These are phyloP conservation scores for Viola odorata DNA, from an alignment of 345 rosid genomes.

Conservation along the genomic window DNA sequence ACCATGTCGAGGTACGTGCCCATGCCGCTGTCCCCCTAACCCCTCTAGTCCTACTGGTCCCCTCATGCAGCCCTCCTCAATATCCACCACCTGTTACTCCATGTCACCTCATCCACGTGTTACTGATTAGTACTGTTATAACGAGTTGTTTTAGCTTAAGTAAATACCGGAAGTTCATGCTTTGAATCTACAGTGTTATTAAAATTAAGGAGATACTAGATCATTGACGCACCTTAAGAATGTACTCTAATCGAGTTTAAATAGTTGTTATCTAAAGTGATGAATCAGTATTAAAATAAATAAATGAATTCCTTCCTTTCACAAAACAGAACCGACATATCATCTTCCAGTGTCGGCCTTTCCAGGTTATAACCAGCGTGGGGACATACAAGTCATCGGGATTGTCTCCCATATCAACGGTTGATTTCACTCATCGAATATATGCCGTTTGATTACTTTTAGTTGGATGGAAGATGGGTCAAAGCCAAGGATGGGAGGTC, in stretches of 20 bases:
- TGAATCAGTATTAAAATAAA: no score
- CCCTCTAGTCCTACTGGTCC: constrained; percentile 1
- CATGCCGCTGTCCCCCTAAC: constrained; percentile 6
- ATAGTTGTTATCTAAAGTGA: no score
- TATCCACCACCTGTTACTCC: constrained; percentile 14
- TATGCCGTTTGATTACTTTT: constrained; percentile 13
- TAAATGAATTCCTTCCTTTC: background rate
- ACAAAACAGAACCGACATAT: constrained; percentile 18
- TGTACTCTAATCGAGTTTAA: no score
- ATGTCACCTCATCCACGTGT: constrained; percentile 5
- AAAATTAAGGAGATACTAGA: no score
- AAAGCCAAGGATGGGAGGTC: background rate
- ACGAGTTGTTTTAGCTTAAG: no score
- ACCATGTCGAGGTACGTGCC: constrained; percentile 18
- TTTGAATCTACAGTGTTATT: no score
- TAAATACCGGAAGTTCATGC: no score
- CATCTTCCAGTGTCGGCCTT: constrained; percentile 32
- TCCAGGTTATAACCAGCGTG: constrained; percentile 18
- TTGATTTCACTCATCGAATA: background rate
- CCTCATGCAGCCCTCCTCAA: background rate
- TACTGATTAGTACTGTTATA: background rate
- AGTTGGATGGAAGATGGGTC: constrained; percentile 15
- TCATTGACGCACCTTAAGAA: no score
- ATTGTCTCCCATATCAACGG: constrained; percentile 25
- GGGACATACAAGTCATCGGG: constrained; percentile 13